Conservation (phyloP, 1,284 basidiomycete genomes). For the Caloboletus firmus region DNA sequence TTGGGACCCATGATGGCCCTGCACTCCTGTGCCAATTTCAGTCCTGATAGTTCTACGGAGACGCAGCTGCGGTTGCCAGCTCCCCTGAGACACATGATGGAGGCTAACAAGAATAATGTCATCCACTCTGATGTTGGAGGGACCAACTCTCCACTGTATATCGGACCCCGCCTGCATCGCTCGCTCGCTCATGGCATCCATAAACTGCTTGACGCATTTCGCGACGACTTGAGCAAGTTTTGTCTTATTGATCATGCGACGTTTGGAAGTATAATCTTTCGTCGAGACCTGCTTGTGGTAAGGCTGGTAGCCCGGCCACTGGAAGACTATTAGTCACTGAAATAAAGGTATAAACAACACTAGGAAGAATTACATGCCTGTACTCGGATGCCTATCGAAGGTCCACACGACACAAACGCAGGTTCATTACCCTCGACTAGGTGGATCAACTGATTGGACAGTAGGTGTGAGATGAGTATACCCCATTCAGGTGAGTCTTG, state of each 20-base stretch:
- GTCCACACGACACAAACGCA: constrained; percentile 62
- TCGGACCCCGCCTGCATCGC: constrained; percentile 11
- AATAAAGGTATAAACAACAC: constrained; percentile 40
- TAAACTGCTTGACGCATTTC: constrained; percentile 42
- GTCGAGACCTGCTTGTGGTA: constrained; percentile 71
- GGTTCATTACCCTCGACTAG: constrained; percentile 52
- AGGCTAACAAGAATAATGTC: constrained; percentile 66
- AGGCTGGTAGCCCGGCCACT: constrained; percentile 72
- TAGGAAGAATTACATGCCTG: not conserved
- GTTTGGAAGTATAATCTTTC: constrained; percentile 64
- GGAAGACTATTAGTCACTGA: not conserved
- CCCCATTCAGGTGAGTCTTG: constrained; percentile 53
- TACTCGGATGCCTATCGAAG: constrained; percentile 67
- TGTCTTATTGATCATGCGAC: constrained; percentile 58
- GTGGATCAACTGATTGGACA: constrained; percentile 39
- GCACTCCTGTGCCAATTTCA: not conserved
- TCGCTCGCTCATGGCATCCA: not conserved
- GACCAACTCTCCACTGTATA: constrained; percentile 52
- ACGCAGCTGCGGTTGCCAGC: constrained; percentile 71
- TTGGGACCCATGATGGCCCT: no score
- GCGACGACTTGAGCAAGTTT: constrained; percentile 63
- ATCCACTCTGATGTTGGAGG: constrained; percentile 50
- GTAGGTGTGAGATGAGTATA: constrained; percentile 51
- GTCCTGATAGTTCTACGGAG: constrained; percentile 28
- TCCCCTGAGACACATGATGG: constrained; percentile 72